Conservation (phyloP, 164 flowering plant species). For the Tetracentron sinense region DNA sequence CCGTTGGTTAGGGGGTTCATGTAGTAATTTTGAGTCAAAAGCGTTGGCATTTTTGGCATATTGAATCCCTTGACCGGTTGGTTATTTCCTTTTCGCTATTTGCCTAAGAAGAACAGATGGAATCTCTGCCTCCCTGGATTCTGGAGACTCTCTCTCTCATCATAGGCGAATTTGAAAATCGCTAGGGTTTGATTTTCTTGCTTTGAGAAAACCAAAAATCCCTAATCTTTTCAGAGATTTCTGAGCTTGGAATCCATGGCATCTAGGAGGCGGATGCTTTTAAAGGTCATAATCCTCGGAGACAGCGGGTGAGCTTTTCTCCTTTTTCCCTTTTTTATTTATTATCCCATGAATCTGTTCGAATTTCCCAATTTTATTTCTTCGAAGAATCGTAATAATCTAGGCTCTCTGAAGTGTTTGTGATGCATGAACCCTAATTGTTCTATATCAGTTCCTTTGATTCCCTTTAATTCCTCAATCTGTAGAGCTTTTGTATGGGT, state of each 20-base stretch:
- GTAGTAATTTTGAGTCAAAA: too few relatives aligned
- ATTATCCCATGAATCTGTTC: background rate
- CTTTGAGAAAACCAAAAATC: background rate
- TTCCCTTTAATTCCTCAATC: background rate
- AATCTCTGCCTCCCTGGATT: too few relatives aligned
- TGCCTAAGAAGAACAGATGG: too few relatives aligned
- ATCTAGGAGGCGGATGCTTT: slow-evolving; percentile 25
- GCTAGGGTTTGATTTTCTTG: background rate
- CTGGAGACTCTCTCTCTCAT: too few relatives aligned
- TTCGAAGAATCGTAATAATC: background rate
- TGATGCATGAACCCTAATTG: background rate
- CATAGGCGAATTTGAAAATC: background rate
- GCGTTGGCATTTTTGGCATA: too few relatives aligned
- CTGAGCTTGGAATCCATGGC: slow-evolving; percentile 18
- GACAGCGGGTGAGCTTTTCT: slow-evolving; percentile 27
- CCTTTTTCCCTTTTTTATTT: background rate
- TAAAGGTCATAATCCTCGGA: slow-evolving; percentile 35
- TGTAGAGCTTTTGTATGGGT: background rate
- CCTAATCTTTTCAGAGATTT: background rate
- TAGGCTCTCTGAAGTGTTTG: background rate
- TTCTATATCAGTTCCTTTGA: background rate
- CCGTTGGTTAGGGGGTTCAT: too few relatives aligned
- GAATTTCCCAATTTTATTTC: background rate
- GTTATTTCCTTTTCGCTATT: too few relatives aligned
- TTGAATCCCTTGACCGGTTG: too few relatives aligned